Evolutionary conservation across 2,329 filamentous ascomycete species (phyloP), one percentile per base, ranked within the genome.

Genomic region (Neodidymelliopsis sp.): DNA sequence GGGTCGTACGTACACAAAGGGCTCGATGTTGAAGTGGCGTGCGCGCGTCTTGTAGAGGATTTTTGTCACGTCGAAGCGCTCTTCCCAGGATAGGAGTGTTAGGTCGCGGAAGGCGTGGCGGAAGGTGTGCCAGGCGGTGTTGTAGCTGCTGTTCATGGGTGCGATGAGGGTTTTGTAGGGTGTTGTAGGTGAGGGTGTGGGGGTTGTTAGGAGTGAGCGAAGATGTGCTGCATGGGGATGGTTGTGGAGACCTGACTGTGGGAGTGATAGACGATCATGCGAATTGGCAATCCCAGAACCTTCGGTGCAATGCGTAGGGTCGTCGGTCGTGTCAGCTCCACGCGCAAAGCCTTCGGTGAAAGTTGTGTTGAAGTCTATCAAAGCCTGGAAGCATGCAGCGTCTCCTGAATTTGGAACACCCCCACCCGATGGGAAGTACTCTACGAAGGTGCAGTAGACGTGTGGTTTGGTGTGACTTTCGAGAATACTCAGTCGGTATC

Each of bases 31-130:
- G 12, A 60, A 29, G 4, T 34, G 6, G 4, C 39, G 18, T 0
- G 67, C 60, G 23, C 56, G 61, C 0, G 58, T 24, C 6, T 58
- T 57, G 19, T 73, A 66, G 3, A 63, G 34, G 0, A 27, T 23
- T 5, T 44, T 49, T 23, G 61, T 48, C 10, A 49, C n/a, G 27
- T 64, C 59, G 45, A 74, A 57, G 12, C 77, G 74, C 30, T 75
- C 62, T 50, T 74, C 69, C 77, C 77, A 79, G 3, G 66, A 39
- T 1, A 75, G 57, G 2, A 69, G 59, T 0, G 75, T 77, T 12
- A 73, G 62, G 51, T 71, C 67, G 38, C 63, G 59, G 67, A 79
- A 79, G 6, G 64, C 59, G 35, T 69, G 61, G 34, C 69, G 67
- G 65, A 78, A 77, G 34, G 59, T 45, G 19, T 57, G 57, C 46